Base-by-base conservation (phyloP, 192 early-diverging fungal genomes). In the Dispira parvispora region DNA sequence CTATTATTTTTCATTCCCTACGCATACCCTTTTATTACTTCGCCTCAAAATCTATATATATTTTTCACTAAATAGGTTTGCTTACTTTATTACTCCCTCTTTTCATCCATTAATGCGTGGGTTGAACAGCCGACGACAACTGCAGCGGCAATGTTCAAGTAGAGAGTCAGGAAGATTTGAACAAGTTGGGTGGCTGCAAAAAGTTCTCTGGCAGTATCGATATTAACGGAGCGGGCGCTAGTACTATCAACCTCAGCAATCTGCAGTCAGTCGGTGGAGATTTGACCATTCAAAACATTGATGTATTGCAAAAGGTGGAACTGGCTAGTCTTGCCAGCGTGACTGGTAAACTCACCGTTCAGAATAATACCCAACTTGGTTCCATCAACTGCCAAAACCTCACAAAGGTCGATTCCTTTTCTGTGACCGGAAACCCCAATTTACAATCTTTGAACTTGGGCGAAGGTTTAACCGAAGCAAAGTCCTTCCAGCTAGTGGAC, bases 331-430 rank as follows among this genome's bases (percentile, higher is more conserved):
- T 73, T 27, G 32, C 67, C 26, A 52, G 52, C 12, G 58, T 64
- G 32, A 63, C 63, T 9, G 72, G 72, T 9, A 64, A 70, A 45
- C 69, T 82, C 62, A 70, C 73, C 46, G 47, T 80, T 23, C 68
- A 67, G 52, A 82, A 82, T 72, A 82, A 82, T 69, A 82, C 80
- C 46, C 68, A 71, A 28, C 71, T 79, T 23, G 71, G 67, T 52
- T 68, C 64, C 68, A 47, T 82, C 52, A 75, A 63, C 44, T 46
- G 72, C 32, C 65, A 73, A 6, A 54, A 63, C 20, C 71, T 82
- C 18, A 58, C 63, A 43, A 66, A 52, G 16, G 63, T 78, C n/a
- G 58, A 67, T 52, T 67, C 70, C 53, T 76, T 82, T 62, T 74
- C 75, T 60, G 69, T 76, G 50, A 72, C 77, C 49, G 69, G 68